Percentiles rank a stretch among this genome's conserved stretches.
Conservation (phyloP, 2,329 filamentous ascomycete species). For the Trichoderma brevicompactum region DNA sequence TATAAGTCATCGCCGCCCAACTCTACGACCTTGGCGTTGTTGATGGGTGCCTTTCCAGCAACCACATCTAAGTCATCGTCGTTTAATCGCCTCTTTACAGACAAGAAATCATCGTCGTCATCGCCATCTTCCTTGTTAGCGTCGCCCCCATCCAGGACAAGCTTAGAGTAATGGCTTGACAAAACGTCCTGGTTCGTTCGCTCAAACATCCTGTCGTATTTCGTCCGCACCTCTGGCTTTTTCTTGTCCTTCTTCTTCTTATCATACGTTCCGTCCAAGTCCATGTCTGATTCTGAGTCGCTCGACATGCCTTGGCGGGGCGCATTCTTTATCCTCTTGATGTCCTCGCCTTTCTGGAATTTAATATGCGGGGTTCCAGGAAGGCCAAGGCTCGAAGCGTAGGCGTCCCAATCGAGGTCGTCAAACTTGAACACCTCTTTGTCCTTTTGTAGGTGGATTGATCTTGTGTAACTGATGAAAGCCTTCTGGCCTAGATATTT, state of each 20-base stretch:
- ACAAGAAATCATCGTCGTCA: constrained; percentile 79
- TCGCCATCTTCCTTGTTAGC: constrained; percentile 51
- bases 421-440: constrained; percentile 89
- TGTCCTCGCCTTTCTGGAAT: constrained; percentile 86
- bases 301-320: constrained; percentile 69
- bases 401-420: constrained; percentile 82
- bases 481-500: constrained; percentile 97
- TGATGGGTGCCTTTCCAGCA: constrained; percentile 49
- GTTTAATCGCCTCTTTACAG: constrained; percentile 84
- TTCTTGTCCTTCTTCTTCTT: constrained; percentile 58
- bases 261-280: constrained; percentile 49
- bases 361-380: constrained; percentile 92
- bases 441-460: constrained; percentile 84
- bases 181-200: constrained; percentile 93
- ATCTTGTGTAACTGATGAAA: constrained; percentile 87
- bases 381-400: constrained; percentile 81
- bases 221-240: constrained; percentile 80
- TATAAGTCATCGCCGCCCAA: constrained; percentile 74
- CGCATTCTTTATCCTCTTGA: constrained; percentile 86
- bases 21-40: constrained; percentile 64
- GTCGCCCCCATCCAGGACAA: constrained; percentile 64
- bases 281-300: constrained; percentile 61
- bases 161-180: constrained; percentile 89
- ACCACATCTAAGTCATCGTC: constrained; percentile 66
- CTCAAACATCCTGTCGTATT: constrained; percentile 98